phyloP scores from a whole-genome alignment of 768 basidiomycete species.

The Leccinum uliginosum region DNA sequence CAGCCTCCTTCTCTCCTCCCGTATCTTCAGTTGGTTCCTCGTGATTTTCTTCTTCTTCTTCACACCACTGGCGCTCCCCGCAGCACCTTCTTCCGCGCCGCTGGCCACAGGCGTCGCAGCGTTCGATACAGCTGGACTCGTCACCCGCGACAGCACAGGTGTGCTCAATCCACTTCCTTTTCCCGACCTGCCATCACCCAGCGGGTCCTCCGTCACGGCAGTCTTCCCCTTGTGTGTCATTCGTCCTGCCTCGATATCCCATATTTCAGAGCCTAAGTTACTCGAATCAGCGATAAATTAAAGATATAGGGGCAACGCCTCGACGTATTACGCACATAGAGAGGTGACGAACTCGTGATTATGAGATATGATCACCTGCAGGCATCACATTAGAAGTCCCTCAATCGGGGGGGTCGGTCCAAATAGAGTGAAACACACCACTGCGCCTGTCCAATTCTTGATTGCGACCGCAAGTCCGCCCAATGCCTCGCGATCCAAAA shows the following conservation, averaged over 20 bases:
- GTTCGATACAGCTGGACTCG: conserved; percentile 66
- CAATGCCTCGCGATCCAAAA: conserved; percentile 93
- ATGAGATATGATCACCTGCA: conserved; percentile 91
- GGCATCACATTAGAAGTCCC: conserved; percentile 13
- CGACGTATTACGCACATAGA: conserved; percentile 53
- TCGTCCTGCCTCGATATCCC: conserved; percentile 85
- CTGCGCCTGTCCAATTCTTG: conserved; percentile 90
- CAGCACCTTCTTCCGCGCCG: conserved; percentile 60
- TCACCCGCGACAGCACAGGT: conserved; percentile 62
- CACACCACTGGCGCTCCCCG: conserved; percentile 31
- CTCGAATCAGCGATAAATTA: conserved; percentile 14
- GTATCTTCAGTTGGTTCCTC: conserved; percentile 85
- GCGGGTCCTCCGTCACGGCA: conserved; percentile 79
- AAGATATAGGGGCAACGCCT: conserved; percentile 4
- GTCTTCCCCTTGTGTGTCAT: conserved; percentile 87
- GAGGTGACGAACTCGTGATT: conserved; percentile 85
- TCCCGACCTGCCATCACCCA: conserved; percentile 64
- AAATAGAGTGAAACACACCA: conserved; percentile 41
- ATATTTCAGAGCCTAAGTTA: conserved; percentile 78
- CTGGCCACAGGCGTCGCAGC: conserved; percentile 74
- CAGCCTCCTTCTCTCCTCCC: conserved; percentile 77
- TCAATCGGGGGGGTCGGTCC: conserved; percentile 12
- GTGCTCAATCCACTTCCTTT: conserved; percentile 72
- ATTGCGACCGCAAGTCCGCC: conserved; percentile 95
- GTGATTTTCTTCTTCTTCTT: conserved; percentile 91